Evolutionary conservation across 1,139 yeast species (phyloP).

Genomic region (Meyerozyma elateridarum): DNA sequence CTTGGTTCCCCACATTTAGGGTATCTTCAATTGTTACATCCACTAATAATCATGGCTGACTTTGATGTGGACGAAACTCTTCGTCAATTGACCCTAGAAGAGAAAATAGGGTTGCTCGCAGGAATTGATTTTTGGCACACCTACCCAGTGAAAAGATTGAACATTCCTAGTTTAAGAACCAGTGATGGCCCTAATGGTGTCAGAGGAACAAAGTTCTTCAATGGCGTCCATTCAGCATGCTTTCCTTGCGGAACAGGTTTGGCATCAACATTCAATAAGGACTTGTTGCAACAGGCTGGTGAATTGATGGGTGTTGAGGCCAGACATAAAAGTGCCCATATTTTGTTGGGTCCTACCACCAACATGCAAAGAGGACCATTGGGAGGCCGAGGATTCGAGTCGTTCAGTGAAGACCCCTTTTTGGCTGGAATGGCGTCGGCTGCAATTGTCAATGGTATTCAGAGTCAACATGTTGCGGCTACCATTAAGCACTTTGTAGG

Average conservation of each 20-base stretch:
- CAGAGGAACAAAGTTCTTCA: constrained; percentile 11
- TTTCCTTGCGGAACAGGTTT: constrained; percentile 40
- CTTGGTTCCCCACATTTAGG: too few species aligned
- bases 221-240: constrained; percentile 22
- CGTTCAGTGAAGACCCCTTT: constrained; percentile 31
- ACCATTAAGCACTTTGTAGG: constrained; percentile 12
- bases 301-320: constrained; percentile 33
- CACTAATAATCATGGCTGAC: constrained; percentile 5
- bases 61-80: constrained; percentile 12
- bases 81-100: constrained; percentile 10
- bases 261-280: constrained; percentile 30
- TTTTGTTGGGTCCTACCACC: constrained; percentile 32
- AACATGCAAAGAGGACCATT: constrained; percentile 24
- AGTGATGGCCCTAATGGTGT: constrained; percentile 14
- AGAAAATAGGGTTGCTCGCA: constrained; percentile 11
- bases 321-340: constrained; percentile 28
- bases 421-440: constrained; percentile 28
- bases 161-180: constrained; percentile 10
- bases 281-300: constrained; percentile 25
- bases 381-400: constrained; percentile 35
- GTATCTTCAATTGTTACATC: too few species aligned
- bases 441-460: constrained; percentile 28
- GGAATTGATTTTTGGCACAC: constrained; percentile 15
- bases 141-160: constrained; percentile 10
- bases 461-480: constrained; percentile 16